These are phyloP conservation scores for Sisymbrium altissimum DNA, from an alignment of 345 rosid genomes.

Conservation along the genomic window DNA sequence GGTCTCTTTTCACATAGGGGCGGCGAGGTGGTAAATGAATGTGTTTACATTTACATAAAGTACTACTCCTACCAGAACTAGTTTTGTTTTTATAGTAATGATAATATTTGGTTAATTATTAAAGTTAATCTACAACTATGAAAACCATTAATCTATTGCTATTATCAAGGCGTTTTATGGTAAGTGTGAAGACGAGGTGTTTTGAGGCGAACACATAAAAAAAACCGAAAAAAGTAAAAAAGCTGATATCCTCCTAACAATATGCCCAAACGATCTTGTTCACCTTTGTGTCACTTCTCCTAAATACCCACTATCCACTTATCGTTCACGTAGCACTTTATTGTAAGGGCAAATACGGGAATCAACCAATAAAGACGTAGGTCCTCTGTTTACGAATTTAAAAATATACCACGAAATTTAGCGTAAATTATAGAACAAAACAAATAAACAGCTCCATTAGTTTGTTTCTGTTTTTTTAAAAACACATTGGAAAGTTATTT, in stretches of 20 bases:
- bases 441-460: no score
- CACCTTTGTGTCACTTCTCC: constrained; percentile 9
- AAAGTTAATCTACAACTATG: background rate
- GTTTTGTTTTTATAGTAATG: background rate
- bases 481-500: no score
- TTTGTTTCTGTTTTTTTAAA: no score
- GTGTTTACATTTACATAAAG: constrained; percentile 29
- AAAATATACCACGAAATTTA: background rate
- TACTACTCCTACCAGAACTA: background rate
- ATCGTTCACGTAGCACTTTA: background rate
- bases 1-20: constrained; percentile 44
- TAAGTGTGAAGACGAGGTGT: constrained; percentile 1
- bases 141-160: background rate
- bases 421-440: background rate
- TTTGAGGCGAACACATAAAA: background rate
- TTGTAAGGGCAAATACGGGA: background rate
- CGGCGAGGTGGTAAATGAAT: constrained; percentile 65
- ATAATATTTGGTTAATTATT: background rate
- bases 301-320: background rate
- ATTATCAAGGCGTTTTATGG: constrained; percentile 27
- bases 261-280: constrained; percentile 8
- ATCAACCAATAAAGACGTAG: background rate
- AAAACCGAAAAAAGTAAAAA: constrained; percentile 4
- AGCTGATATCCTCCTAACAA: background rate
- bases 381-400: background rate